Evolutionary conservation across 78 protist genomes (phyloP), one percentile per base, ranked within the genome.

Genomic region (Pirum gemmata): DNA sequence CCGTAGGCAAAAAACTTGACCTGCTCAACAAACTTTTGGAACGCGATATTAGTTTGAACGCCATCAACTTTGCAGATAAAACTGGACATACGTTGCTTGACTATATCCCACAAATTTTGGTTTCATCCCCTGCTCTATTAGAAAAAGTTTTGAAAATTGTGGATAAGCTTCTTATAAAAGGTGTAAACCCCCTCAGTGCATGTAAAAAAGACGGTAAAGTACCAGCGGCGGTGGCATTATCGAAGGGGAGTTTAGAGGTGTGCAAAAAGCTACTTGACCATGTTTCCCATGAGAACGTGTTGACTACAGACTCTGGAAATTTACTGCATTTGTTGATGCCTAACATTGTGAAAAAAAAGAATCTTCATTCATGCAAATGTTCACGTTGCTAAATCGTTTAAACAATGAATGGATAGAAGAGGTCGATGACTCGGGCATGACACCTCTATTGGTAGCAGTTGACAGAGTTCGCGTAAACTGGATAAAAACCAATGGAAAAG

Each of bases 391-490:
- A 39, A 51, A 78, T 26, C 27, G 78, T 25, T 0, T 78, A 51
- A 51, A 51, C 82, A 51, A 78, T 37, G 82, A 78, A 0, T 78
- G 82, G 26, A 51, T 51, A 29, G 29, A 78, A 31, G 26, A 27
- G 82, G 82, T 78, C 38, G 38, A 78, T 27, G 29, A 78, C 38
- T 27, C 26, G 27, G 82, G 82, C 29, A 29, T 29, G 36, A 78
- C 82, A 29, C 82, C 82, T 78, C 36, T 78, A 25, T 51, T 78
- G 82, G 26, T 78, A 27, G 82, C 82, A 51, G 27, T 78, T 78
- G 82, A 37, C 26, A 31, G 29, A 29, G 74, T 72, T 29, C 74
- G 29, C 29, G 29, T 29, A 29, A 72, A n/a, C 29, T n/a, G 0
- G 74, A 29, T 27, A 29, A 67, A 67, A n/a, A n/a, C n/a, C n/a